Evolutionary conservation across 345 rosid genomes (phyloP), one percentile per base, ranked within the genome.

Genomic region (Arabis alpina): DNA sequence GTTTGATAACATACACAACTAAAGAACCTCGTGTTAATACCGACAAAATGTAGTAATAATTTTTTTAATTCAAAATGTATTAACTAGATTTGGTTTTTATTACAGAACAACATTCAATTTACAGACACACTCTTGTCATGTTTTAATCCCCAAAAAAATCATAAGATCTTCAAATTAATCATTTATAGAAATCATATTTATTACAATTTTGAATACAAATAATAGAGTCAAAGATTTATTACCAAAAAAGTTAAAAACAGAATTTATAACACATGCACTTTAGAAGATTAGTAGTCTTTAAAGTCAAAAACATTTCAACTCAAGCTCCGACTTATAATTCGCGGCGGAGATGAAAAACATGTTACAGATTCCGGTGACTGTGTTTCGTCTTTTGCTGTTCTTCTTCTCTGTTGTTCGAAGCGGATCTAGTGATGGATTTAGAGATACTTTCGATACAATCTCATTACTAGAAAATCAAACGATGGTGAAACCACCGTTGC

Each of bases 361-460:
- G 3, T 54, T 28, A 13, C 19, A n/a, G 14, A 47, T 62, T 27
- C 40, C 37, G n/a, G 78, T 42, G 49, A 67, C 19, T 10, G 0
- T 80, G 28, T 71, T 28, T 49, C 56, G 23, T 1, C 36, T 68
- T 12, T 54, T 56, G 40, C 41, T 75, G 19, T 56, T 54, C 37
- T 47, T 54, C 37, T 47, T 25, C 37, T 42, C 25, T 19, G 71
- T 72, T 14, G 32, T 67, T 68, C 16, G 43, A 28, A 68, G 85
- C 48, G 79, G 86, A 80, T 88, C 89, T 73, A 78, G 58, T n/a
- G 66, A 28, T 28, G 32, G 70, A 53, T 61, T 79, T 52, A 50
- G 39, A 15, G 79, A 68, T 14, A 57, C 72, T 2, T 79, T 78
- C 28, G 74, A 51, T 4, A 40, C 72, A 58, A 77, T 83, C 51